Evolutionary conservation across 768 basidiomycete genomes (phyloP).

Genomic region (Hydnomerulius pinastri): DNA sequence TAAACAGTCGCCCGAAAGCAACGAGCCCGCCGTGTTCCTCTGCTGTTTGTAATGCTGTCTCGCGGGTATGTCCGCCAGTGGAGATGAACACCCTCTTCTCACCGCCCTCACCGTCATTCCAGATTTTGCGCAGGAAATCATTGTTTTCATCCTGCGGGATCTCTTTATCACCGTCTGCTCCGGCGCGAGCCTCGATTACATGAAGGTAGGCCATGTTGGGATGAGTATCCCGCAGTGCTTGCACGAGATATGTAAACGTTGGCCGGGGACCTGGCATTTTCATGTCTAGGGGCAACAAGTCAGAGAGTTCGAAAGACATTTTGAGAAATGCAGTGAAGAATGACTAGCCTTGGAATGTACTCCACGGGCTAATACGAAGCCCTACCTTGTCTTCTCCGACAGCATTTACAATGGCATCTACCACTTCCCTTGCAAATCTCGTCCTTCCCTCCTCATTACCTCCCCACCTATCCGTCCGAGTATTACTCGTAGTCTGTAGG

Average conservation of each 20-base stretch:
- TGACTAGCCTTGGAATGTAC: conserved; percentile 37
- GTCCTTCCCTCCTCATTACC: conserved; percentile 63
- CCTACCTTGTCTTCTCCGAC: conserved; percentile 57
- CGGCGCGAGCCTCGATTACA: conserved; percentile 42
- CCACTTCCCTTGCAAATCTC: conserved; percentile 56
- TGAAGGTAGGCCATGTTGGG: conserved; percentile 53
- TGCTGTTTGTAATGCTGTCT: conserved; percentile 39
- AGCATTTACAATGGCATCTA: conserved; percentile 49
- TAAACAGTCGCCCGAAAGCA: conserved; percentile 40
- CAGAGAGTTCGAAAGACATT: background rate
- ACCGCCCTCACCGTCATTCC: conserved; percentile 34
- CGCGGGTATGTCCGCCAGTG: conserved; percentile 46
- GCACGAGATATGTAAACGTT: conserved; percentile 52
- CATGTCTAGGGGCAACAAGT: conserved; percentile 39
- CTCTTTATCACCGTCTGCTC: background rate
- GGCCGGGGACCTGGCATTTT: conserved; percentile 55
- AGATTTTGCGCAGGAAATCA: conserved; percentile 47
- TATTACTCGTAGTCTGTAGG: conserved; percentile 55
- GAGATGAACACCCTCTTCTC: conserved; percentile 37
- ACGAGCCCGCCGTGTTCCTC: conserved; percentile 35
- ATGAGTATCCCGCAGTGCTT: conserved; percentile 35
- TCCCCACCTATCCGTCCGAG: conserved; percentile 66
- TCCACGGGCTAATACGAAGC: conserved; percentile 62
- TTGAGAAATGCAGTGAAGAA: background rate
- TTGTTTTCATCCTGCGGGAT: conserved; percentile 30